These are phyloP conservation scores for Pseudonectria foliicola DNA, from an alignment of 2,329 filamentous ascomycete genomes.

Conservation along the genomic window DNA sequence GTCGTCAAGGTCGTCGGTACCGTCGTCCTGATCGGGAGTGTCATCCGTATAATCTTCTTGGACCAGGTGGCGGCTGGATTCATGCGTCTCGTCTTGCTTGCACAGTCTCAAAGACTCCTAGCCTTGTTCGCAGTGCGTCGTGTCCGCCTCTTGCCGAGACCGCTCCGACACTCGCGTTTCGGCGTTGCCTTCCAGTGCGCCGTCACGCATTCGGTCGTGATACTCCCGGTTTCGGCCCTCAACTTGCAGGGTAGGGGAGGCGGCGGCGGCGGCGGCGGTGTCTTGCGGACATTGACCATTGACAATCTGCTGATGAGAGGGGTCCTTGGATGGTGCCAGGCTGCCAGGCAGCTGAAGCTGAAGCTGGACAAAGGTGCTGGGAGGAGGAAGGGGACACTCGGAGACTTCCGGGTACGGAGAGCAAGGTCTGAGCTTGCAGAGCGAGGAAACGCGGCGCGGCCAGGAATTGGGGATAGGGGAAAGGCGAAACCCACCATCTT, in stretches of 20 bases:
- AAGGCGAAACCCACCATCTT: constrained; percentile 81
- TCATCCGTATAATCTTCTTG: constrained; percentile 8
- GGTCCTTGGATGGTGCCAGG: constrained; percentile 23
- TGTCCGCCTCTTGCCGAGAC: not conserved
- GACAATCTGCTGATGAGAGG: constrained; percentile 30
- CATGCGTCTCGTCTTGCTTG: constrained; percentile 13
- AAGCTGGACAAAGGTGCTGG: constrained; percentile 15
- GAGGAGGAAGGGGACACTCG: constrained; percentile 22
- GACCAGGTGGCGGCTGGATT: constrained; percentile 7
- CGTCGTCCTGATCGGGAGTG: constrained; percentile 20
- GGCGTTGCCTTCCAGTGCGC: constrained; percentile 5
- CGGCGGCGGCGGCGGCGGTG: constrained; percentile 18
- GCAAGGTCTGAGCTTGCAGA: constrained; percentile 18
- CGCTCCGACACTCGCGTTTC: constrained; percentile 7
- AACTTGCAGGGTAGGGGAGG: no score
- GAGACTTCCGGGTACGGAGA: constrained; percentile 36
- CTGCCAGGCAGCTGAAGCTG: constrained; percentile 8
- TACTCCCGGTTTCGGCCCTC: constrained; percentile 6
- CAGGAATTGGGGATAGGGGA: constrained; percentile 29
- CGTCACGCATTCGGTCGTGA: constrained; percentile 5
- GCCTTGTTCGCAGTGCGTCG: constrained; percentile 5
- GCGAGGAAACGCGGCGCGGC: constrained; percentile 38
- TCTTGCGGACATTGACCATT: constrained; percentile 36
- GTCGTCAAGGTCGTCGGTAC: constrained; percentile 13
- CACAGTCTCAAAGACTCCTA: constrained; percentile 14